Conservation (phyloP, 768 basidiomycete species). For the Tricholoma sp. region DNA sequence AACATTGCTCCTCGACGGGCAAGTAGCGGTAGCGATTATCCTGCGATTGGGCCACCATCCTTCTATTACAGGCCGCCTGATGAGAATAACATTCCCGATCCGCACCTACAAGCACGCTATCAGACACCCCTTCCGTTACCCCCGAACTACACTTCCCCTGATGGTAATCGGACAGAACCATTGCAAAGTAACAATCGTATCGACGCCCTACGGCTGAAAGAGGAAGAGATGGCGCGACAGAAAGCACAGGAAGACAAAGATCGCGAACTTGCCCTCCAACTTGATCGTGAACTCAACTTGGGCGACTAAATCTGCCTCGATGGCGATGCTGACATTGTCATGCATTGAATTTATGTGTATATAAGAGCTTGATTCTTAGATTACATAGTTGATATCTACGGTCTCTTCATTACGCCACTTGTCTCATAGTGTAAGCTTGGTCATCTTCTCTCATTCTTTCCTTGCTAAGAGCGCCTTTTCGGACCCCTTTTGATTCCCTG, state of each 20-base stretch:
- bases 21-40: not conserved
- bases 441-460: conserved; percentile 19
- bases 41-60: not conserved
- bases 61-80: conserved; percentile 12
- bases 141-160: conserved; percentile 21
- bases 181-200: conserved; percentile 23
- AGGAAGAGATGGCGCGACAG: conserved; percentile 32
- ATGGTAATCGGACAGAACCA: conserved; percentile 18
- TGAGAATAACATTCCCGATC: conserved; percentile 30
- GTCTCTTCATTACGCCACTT: not conserved
- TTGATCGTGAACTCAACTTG: conserved; percentile 53
- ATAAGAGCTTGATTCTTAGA: not conserved
- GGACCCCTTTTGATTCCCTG: conserved; percentile 50
- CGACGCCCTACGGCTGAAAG: conserved; percentile 28
- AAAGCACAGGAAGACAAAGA: conserved; percentile 39
- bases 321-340: not conserved
- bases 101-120: conserved; percentile 43
- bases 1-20: conserved; percentile 12
- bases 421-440: not conserved
- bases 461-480: conserved; percentile 39
- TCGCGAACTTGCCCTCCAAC: conserved; percentile 44
- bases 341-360: not conserved
- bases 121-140: conserved; percentile 52
- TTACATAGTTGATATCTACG: not conserved
- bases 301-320: not conserved